Base-by-base conservation (phyloP, 139 green algal genomes). In the Choricystis sp. region DNA sequence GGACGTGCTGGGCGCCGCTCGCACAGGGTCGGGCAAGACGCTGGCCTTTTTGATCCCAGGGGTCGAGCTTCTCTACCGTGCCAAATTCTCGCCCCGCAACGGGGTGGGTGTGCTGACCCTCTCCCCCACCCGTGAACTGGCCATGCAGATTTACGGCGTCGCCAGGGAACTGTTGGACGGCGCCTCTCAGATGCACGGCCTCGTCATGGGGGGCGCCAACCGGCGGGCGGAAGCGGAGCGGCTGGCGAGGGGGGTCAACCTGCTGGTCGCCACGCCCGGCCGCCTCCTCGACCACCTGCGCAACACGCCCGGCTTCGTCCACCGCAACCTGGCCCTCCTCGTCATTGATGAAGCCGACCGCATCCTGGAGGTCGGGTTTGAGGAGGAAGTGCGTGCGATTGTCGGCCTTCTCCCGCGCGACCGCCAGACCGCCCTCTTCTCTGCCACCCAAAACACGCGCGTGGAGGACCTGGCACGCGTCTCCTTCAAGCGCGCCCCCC, bases 141-240 rank as follows among this genome's bases (percentile, higher is more conserved):
- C 89, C 19, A 80, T 99, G 78, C 89, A 96, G 81, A 97, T 96
- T 56, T 98, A 97, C 62, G 80, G 75, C 57, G 90, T 96, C n/a
- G 85, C 81, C 2, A 70, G 81, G 21, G 90, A 98, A 57, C 66
- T 98, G n/a, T 86, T 96, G 77, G 49, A 27, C n/a, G 57, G 27
- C 14, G 19, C 23, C 19, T 31, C 19, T 9, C 61, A 1, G 26
- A 40, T 30, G 48, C 61, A 22, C 24, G 77, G 89, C 3, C 62
- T 98, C 22, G 83, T 99, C 1, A 99, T 99, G 85, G 93, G 93
- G 1, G 93, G 93, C 2, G 86, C 88, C n/a, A 99, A 99, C 80
- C 78, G 92, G 31, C 79, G 89, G 31, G 82, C 80, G 4, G 93
- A 99, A 78, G 89, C 90, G 1, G 91, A 97, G 80, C 83, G 83